These are phyloP conservation scores for Puccinia hordei DNA, from an alignment of 1,284 basidiomycete genomes.

Conservation along the genomic window DNA sequence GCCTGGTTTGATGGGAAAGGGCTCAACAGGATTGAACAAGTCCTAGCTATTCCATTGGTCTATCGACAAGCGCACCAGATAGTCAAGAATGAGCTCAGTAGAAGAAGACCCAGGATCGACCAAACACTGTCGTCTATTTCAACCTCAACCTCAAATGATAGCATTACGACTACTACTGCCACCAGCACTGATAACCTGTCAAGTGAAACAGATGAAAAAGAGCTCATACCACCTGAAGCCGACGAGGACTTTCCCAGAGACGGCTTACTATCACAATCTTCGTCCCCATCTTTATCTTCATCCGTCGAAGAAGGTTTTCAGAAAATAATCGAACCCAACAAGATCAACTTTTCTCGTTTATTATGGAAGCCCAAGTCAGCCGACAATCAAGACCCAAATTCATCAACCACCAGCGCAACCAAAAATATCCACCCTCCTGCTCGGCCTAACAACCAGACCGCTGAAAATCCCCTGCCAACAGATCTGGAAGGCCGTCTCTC, in stretches of 20 bases:
- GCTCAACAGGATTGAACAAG: constrained; percentile 9
- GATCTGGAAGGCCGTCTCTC: constrained; percentile 8
- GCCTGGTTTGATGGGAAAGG: constrained; percentile 27
- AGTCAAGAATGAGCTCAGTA: constrained; percentile 19
- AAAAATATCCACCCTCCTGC: neutral
- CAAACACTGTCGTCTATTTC: constrained; percentile 11
- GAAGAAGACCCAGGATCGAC: neutral
- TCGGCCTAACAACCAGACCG: neutral
- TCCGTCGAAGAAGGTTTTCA: neutral
- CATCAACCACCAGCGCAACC: neutral
- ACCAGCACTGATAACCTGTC: neutral
- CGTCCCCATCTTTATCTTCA: neutral
- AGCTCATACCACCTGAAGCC: constrained; percentile 26
- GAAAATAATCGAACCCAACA: neutral
- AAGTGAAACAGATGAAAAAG: neutral
- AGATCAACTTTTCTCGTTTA: constrained; percentile 24
- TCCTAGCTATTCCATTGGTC: constrained; percentile 27
- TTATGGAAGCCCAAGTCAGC: constrained; percentile 33
- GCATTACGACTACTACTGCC: neutral
- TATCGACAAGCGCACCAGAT: neutral
- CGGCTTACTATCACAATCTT: neutral
- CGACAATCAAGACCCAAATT: too few relatives aligned
- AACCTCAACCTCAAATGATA: constrained; percentile 13
- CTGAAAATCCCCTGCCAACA: neutral
- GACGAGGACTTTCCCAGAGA: constrained; percentile 21